phyloP scores from a whole-genome alignment of 2,329 filamentous ascomycete genomes.

The Phaeophleospora eucalypticola region DNA sequence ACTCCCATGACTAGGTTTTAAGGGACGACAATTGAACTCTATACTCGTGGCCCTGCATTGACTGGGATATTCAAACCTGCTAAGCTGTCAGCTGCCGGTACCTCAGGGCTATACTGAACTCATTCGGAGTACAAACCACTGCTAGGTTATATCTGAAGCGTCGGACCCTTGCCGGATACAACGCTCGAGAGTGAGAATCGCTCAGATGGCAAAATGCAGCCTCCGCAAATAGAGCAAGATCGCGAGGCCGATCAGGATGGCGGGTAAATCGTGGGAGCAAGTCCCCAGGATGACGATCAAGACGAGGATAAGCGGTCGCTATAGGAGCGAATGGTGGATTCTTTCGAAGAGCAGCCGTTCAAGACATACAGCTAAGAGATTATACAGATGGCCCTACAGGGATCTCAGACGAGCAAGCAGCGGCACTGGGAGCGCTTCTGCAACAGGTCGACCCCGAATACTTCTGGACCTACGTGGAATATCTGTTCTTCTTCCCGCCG shows the following conservation, averaged over 20 bases:
- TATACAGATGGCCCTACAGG: conserved; percentile 13
- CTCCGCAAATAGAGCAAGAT: not conserved
- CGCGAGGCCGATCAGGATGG: conserved; percentile 2
- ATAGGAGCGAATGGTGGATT: not conserved
- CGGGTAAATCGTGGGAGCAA: not conserved
- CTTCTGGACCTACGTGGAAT: too few relatives aligned
- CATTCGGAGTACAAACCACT: too few relatives aligned
- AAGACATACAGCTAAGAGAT: conserved; percentile 5
- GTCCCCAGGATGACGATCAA: not conserved
- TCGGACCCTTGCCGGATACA: not conserved
- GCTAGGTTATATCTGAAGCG: too few relatives aligned
- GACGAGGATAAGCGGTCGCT: not conserved
- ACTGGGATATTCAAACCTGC: too few relatives aligned
- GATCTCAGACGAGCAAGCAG: conserved; percentile 11
- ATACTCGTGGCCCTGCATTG: too few relatives aligned
- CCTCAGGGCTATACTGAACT: too few relatives aligned
- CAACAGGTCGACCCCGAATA: conserved; percentile 71
- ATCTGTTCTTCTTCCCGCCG: too few relatives aligned
- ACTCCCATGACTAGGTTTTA: too few relatives aligned
- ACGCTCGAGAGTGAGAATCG: not conserved
- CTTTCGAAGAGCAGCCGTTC: conserved; percentile 1
- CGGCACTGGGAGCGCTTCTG: conserved; percentile 39
- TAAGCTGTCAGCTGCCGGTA: too few relatives aligned
- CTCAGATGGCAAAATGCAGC: not conserved
- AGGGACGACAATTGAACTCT: too few relatives aligned